A percentile compares a stretch with the other conserved stretches of the same genome.
phyloP scores from a whole-genome alignment of 1,284 basidiomycete genomes.

The Cutaneotrichosporon spelunceum region DNA sequence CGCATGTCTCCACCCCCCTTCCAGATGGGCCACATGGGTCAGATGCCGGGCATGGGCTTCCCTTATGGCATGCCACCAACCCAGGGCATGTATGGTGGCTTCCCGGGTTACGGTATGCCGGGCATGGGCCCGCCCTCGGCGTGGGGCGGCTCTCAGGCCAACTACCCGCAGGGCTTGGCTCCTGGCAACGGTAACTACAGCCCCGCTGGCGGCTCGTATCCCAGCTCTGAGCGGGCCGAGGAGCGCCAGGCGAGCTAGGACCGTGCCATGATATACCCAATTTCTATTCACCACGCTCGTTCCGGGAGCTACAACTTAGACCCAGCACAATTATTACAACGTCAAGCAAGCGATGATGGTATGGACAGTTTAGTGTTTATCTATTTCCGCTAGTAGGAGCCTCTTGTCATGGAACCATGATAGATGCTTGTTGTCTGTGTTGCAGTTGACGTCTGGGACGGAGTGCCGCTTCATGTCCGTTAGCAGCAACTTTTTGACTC shows the following conservation, averaged over 20 bases:
- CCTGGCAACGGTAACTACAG: background rate
- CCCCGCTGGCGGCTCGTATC: conserved; percentile 3
- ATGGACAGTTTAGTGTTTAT: background rate
- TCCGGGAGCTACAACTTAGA: background rate
- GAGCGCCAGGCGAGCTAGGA: conserved; percentile 15
- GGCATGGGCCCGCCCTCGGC: conserved; percentile 11
- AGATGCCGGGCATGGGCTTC: conserved; percentile 8
- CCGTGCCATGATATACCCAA: background rate
- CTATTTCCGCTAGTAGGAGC: background rate
- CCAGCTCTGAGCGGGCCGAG: conserved; percentile 16
- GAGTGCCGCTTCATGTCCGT: background rate
- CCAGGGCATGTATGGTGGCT: conserved; percentile 25
- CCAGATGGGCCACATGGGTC: conserved; percentile 7
- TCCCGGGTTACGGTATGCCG: conserved; percentile 13
- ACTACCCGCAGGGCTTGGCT: background rate
- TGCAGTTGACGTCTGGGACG: background rate
- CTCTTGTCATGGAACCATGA: background rate
- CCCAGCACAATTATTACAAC: background rate
- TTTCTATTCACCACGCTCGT: background rate
- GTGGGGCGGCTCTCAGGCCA: conserved; percentile 6
- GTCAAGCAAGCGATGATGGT: background rate
- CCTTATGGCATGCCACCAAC: conserved; percentile 7
- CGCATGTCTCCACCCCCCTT: conserved; percentile 14
- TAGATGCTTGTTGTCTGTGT: background rate
- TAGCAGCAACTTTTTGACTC: background rate